Evolutionary conservation across 139 green algal species (phyloP), one percentile per base, ranked within the genome.

Genomic region (Micractinium conductrix): DNA sequence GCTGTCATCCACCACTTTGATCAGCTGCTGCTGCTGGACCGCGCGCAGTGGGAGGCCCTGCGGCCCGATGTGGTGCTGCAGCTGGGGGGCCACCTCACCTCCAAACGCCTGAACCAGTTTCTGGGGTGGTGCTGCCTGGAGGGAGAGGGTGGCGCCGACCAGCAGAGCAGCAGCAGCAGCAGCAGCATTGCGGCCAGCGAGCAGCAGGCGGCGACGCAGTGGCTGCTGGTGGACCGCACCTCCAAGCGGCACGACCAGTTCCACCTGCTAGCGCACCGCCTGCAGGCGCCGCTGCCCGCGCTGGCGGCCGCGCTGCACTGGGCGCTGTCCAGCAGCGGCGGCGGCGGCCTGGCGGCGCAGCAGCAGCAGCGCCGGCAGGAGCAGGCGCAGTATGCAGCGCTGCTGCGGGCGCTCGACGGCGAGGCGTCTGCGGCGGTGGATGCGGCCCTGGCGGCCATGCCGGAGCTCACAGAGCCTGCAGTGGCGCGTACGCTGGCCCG

Each of bases 41-140:
- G 78, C 71, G 58, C 74, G 9, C 71, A 55, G 48, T 97, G 95
- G 93, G 63, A 62, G 4, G 33, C 69, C 9, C 71, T 98, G 50
- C 74, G 86, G 73, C 95, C 95, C 0, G 95, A 98, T 80, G 91
- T 94, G 6, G 86, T 98, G 45, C 87, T 98, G 80, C 95, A 98
- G 83, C 48, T 98, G 70, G 95, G 95, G 0, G 89, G 88, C 0
- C 93, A 92, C 30, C 74, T 98, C 28, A 97, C 93, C 12, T 97
- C 93, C 70, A 99, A 99, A 86, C 90, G 97, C 21, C n/a, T 96
- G 3, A 60, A 58, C 17, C 80, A 93, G 71, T 96, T 99, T 70
- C 87, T 99, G 87, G 95, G 97, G 81, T 92, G 87, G 85, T 86
- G 85, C 65, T 88, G 92, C 24, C 74, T 92, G 4, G 85, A 84